phyloP scores from a whole-genome alignment of 106 monocot genomes.

The Allium cepa region DNA sequence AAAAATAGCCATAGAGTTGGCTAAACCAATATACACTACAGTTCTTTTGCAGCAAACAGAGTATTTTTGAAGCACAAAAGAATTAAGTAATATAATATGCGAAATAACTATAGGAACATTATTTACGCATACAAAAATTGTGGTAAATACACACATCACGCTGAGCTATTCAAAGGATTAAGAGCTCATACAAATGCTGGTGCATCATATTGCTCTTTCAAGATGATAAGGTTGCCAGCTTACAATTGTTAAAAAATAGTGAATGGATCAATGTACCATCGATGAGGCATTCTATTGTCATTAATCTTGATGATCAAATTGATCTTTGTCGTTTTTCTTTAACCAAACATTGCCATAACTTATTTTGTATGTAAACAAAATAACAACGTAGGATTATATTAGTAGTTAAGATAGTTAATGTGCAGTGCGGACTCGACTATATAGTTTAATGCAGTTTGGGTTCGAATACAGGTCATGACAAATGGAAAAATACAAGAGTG shows the following conservation, averaged over 20 bases:
- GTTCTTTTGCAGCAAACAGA: no score
- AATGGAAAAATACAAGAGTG: slow-evolving; percentile 72
- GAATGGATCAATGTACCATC: slow-evolving; percentile 72
- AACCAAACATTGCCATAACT: no score
- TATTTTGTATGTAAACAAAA: no score
- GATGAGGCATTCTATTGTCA: slow-evolving; percentile 51
- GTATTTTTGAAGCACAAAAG: no score
- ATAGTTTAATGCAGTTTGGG: not conserved
- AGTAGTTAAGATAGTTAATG: no score
- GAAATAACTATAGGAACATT: no score
- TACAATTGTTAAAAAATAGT: slow-evolving; percentile 64
- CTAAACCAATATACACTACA: no score
- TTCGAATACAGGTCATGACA: slow-evolving; percentile 47
- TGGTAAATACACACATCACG: no score
- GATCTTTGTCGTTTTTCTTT: slow-evolving; percentile 12
- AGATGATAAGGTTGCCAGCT: slow-evolving; percentile 60
- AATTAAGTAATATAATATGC: no score
- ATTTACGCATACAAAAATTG: no score
- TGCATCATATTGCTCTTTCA: slow-evolving; percentile 76
- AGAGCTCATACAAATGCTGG: slow-evolving; percentile 79
- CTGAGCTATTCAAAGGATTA: slow-evolving; percentile 57
- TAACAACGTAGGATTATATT: no score
- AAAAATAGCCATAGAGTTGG: no score
- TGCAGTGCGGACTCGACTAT: not conserved
- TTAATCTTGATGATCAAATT: slow-evolving; percentile 75